Percentiles rank a stretch among this genome's conserved stretches.
phyloP scores from a whole-genome alignment of 2,329 filamentous ascomycete species.

The Juglanconis oblonga region DNA sequence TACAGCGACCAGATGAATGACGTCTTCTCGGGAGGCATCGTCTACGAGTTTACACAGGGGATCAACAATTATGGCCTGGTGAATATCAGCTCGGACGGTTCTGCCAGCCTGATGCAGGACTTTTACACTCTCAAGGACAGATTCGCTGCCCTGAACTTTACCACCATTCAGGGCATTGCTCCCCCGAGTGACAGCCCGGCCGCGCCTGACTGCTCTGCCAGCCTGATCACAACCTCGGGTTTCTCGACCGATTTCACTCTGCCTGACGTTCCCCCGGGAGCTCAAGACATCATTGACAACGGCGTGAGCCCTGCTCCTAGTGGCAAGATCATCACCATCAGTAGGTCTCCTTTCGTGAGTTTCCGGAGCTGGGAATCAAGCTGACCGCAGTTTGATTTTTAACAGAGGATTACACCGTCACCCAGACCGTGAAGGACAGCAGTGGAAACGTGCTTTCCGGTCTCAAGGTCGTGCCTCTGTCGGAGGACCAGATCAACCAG shows the following conservation, averaged over 20 bases:
- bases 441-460: constrained; percentile 56
- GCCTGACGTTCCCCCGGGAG: constrained; percentile 64
- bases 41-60: constrained; percentile 80
- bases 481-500: constrained; percentile 43
- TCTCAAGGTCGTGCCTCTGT: constrained; percentile 47
- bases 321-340: constrained; percentile 64
- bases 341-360: constrained; percentile 14
- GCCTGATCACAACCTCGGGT: constrained; percentile 60
- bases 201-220: constrained; percentile 61
- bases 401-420: constrained; percentile 46
- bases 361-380: too few relatives aligned
- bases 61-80: constrained; percentile 65
- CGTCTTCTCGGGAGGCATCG: constrained; percentile 71
- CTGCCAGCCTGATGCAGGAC: constrained; percentile 58
- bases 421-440: constrained; percentile 59
- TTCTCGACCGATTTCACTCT: constrained; percentile 81
- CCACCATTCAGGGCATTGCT: constrained; percentile 61
- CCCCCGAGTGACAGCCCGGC: constrained; percentile 48
- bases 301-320: constrained; percentile 65
- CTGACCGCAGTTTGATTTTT: too few relatives aligned
- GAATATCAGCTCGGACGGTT: constrained; percentile 54
- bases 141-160: constrained; percentile 72
- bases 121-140: constrained; percentile 73
- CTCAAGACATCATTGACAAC: constrained; percentile 69
- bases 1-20: constrained; percentile 68